Conservation (phyloP, 2,329 filamentous ascomycete species). For the Cylindrodendrum hubeiense region DNA sequence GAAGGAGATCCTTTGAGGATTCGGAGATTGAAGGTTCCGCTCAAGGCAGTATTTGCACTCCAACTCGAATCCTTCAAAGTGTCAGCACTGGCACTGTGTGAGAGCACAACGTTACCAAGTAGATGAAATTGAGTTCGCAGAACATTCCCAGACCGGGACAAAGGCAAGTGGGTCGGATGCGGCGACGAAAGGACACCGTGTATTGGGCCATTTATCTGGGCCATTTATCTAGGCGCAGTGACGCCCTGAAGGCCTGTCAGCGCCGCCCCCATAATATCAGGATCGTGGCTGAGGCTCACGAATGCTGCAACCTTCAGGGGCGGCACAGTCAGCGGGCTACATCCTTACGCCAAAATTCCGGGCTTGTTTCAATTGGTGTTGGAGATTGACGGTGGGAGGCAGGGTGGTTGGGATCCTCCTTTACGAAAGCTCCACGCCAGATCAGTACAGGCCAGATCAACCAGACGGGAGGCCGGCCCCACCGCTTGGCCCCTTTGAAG, state of each 20-base stretch:
- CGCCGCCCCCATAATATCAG: neutral
- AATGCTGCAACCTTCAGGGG: conserved; percentile 20
- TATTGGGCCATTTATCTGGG: conserved; percentile 4
- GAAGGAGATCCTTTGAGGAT: neutral
- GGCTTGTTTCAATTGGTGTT: conserved; percentile 15
- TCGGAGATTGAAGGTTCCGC: neutral
- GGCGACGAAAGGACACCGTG: neutral
- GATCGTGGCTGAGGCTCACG: neutral
- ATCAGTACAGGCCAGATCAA: neutral
- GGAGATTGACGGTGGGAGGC: conserved; percentile 12
- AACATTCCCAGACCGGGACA: conserved; percentile 5
- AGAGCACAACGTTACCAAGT: neutral
- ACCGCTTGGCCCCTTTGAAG: conserved; percentile 15
- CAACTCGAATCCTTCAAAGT: neutral
- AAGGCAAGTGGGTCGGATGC: neutral
- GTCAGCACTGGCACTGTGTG: neutral
- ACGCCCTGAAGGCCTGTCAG: neutral
- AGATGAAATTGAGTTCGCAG: neutral
- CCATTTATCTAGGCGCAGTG: neutral
- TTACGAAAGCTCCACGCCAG: neutral
- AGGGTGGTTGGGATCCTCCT: neutral
- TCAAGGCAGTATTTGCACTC: neutral
- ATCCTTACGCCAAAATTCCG: neutral
- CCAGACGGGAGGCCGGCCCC: conserved; percentile 2
- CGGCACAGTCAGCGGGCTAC: neutral